Percentiles rank a stretch among this genome's conserved stretches.
Evolutionary conservation across 768 basidiomycete genomes (phyloP).

Genomic region (Nidularia sp.): DNA sequence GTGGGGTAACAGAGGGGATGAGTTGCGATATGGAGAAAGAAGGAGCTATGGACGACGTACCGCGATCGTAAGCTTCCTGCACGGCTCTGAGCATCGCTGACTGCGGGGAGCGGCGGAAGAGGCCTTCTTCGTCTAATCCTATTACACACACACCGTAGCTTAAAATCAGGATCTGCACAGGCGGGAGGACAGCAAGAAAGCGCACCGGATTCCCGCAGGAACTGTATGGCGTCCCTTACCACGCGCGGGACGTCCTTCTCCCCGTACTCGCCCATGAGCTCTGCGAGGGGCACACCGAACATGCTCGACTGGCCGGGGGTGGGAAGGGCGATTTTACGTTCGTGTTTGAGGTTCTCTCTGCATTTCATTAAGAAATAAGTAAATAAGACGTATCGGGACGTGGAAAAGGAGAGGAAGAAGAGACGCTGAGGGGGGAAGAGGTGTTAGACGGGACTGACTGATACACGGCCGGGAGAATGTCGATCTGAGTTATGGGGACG

Average conservation of each 20-base stretch:
- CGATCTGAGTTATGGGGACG: constrained; percentile 84
- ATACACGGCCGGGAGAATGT: constrained; percentile 80
- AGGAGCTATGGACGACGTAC: constrained; percentile 22
- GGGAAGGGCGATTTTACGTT: constrained; percentile 66
- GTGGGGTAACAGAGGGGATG: neutral
- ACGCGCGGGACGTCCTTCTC: constrained; percentile 81
- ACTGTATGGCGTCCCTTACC: constrained; percentile 73
- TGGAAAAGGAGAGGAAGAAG: neutral
- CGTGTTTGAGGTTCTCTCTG: constrained; percentile 79
- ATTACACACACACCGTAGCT: neutral
- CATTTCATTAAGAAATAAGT: neutral
- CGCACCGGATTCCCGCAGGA: constrained; percentile 56
- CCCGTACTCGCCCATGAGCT: constrained; percentile 83
- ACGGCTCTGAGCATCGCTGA: constrained; percentile 68
- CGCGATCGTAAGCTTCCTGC: constrained; percentile 82
- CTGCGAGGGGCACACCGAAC: constrained; percentile 80
- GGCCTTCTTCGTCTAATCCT: constrained; percentile 70
- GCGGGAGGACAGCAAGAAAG: neutral
- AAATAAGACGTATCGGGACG: neutral
- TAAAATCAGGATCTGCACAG: constrained; percentile 7
- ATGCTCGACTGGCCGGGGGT: constrained; percentile 54
- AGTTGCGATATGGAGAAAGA: neutral
- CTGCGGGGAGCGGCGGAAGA: constrained; percentile 78
- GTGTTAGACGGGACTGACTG: constrained; percentile 46
- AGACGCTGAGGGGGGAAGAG: too few relatives aligned